These are phyloP conservation scores for Madurella mycetomatis DNA, from an alignment of 2,329 filamentous ascomycete species.

Conservation along the genomic window DNA sequence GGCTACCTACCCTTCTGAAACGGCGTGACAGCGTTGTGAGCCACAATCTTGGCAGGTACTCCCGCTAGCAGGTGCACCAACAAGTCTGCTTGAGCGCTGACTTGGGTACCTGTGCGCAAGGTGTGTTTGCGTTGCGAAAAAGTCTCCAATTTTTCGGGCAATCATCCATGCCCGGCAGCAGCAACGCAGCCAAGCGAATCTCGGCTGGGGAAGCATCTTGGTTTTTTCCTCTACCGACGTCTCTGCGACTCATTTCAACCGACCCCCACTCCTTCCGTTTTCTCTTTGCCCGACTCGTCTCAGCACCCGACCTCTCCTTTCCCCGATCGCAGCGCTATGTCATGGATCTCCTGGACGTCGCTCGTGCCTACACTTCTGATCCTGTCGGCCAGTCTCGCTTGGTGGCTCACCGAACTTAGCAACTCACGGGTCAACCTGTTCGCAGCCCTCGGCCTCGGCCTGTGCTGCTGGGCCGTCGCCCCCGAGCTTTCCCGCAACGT, in stretches of 20 bases:
- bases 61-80: slow-evolving; percentile 2
- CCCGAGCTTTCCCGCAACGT: slow-evolving; percentile 38
- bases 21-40: neutral
- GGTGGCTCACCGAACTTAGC: slow-evolving; percentile 44
- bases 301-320: slow-evolving; percentile 13
- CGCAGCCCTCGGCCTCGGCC: slow-evolving; percentile 36
- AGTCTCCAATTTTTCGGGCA: slow-evolving; percentile 12
- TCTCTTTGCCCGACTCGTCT: slow-evolving; percentile 23
- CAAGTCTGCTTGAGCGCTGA: slow-evolving; percentile 4
- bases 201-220: slow-evolving; percentile 8
- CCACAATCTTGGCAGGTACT: slow-evolving; percentile 12
- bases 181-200: slow-evolving; percentile 9
- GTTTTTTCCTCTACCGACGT: slow-evolving; percentile 15
- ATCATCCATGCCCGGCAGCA: neutral
- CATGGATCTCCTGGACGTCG: slow-evolving; percentile 46
- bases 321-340: slow-evolving; percentile 40
- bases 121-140: neutral
- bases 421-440: slow-evolving; percentile 40
- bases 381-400: slow-evolving; percentile 39
- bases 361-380: slow-evolving; percentile 43
- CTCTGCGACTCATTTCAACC: slow-evolving; percentile 14
- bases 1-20: no score
- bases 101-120: neutral
- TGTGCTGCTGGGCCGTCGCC: slow-evolving; percentile 41
- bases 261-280: slow-evolving; percentile 19